Evolutionary conservation across 2,329 filamentous ascomycete species (phyloP), one percentile per base, ranked within the genome.

Genomic region (Ascochyta clinopodiicola): DNA sequence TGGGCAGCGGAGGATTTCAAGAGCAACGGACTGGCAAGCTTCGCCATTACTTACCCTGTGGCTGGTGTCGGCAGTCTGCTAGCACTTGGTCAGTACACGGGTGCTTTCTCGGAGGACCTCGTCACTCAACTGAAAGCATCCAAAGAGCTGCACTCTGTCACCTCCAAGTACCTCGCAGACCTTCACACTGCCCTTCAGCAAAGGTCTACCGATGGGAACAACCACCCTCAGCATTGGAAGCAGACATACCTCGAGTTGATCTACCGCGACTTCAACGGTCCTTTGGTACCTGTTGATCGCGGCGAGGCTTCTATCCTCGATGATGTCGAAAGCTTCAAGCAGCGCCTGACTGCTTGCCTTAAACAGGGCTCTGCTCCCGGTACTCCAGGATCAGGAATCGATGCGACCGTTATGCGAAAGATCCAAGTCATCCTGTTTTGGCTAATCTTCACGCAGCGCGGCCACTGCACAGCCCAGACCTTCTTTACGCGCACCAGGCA

Each of bases 341-440:
- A 38, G 21, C 60, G 59, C 10, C 52, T 67, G 9, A 54, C 56
- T 5, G 31, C 21, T 6, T 62, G 54, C n/a, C 45, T 62, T 1
- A 25, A 24, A 24, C n/a, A 37, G 1, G 24, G 34, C 6, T 8
- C 44, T 19, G 15, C 12, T 7, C 4, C 2, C 31, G 6, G 15
- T 22, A 21, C 15, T 43, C 49, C 45, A 21, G 44, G 8, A 12
- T 44, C 19, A 34, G 61, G 22, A 32, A 44, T 15, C 24, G 51
- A 50, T n/a, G 25, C 53, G 32, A 38, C 19, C 2, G 31, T 63
- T 12, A 63, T 68, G 52, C 46, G 34, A 42, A 69, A 70, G 32
- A 43, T 70, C 6, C 71, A 75, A 40, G 24, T 70, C n/a, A 46
- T 73, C 31, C 43, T 68, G n/a, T 74, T 73, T 61, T 74, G 71